Evolutionary conservation across 2,329 filamentous ascomycete genomes (phyloP).

Genomic region (Aureobasidium melanogenum): DNA sequence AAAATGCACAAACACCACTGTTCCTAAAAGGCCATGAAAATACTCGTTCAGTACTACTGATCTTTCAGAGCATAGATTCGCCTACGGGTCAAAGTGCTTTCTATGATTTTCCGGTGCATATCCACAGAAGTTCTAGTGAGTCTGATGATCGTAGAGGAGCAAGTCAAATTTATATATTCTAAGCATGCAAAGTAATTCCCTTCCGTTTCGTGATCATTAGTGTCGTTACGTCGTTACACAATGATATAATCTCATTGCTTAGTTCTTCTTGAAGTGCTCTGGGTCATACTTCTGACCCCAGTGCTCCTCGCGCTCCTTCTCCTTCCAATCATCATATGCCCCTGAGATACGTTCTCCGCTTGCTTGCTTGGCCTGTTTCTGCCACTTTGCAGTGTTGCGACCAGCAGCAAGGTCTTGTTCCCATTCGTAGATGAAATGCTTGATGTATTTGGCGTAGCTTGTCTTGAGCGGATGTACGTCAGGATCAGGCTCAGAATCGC

Average conservation of each 20-base stretch:
- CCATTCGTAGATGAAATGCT: slow-evolving; percentile 45
- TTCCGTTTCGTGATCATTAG: neutral
- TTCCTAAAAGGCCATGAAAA: neutral
- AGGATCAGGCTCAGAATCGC: slow-evolving; percentile 27
- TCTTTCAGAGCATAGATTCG: no score
- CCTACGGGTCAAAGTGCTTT: neutral
- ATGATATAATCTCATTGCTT: neutral
- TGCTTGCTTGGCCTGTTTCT: slow-evolving; percentile 45
- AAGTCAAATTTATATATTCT: neutral
- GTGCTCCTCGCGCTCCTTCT: slow-evolving; percentile 44
- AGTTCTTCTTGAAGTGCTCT: neutral
- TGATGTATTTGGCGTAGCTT: slow-evolving; percentile 40
- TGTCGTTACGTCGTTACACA: neutral
- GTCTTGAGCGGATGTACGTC: slow-evolving; percentile 32
- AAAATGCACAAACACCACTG: neutral
- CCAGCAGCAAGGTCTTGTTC: slow-evolving; percentile 48
- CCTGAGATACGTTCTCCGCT: slow-evolving; percentile 43
- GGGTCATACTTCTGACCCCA: slow-evolving; percentile 48
- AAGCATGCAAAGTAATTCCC: neutral
- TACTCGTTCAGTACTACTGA: no score
- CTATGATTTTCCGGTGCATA: neutral
- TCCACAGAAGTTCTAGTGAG: neutral
- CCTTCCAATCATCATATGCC: slow-evolving; percentile 49
- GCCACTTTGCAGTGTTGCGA: slow-evolving; percentile 49
- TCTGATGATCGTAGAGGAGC: neutral